Evolutionary conservation across 2,329 filamentous ascomycete genomes (phyloP), one percentile per base, ranked within the genome.

Genomic region (Neophaeococcomyces aloes): DNA sequence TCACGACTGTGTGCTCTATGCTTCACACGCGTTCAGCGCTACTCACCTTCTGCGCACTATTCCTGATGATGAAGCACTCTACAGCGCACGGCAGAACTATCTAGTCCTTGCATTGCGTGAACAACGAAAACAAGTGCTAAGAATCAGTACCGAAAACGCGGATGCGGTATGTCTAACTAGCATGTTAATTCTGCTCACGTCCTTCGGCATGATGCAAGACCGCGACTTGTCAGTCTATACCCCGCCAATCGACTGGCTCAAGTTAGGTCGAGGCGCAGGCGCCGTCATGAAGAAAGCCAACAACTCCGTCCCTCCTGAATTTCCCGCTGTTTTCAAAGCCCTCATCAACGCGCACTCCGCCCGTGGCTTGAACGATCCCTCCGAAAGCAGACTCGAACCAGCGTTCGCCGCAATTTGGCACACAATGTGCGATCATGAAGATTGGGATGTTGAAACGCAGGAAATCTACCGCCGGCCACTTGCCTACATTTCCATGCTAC

Each of bases 171-270:
- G 53, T 30, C 55, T 59, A 13, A 50, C 59, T 7, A 51, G 53
- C 15, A 49, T 58, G 14, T 21, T 59, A 8, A 55, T 59, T 31
- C 54, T 55, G 14, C 50, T 60, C 31, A 57, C 53, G n/a, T 53
- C 59, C 5, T 54, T 61, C 21, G 56, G 52, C 8, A 55, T 55
- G 43, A 49, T 61, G 4, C 54, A 57, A 33, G 56, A 60, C 30
- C 56, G 59, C 1, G 42, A 35, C 14, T 23, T 57, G n/a, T 50
- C 54, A 17, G 52, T 53, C 7, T 61, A 61, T 43, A 46, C 50
- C 0, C 57, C 59, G 14, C 60, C 59, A 3, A 52, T 56, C 10
- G 56, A 61, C 32, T 61, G 58, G 58, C 44, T 61, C 11, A 52
- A 56, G 21, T 52, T 60, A 30, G 57, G 58, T 1, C 49, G 50